phyloP scores from a whole-genome alignment of 208 protist species.

The Wallacemonas sp. region DNA sequence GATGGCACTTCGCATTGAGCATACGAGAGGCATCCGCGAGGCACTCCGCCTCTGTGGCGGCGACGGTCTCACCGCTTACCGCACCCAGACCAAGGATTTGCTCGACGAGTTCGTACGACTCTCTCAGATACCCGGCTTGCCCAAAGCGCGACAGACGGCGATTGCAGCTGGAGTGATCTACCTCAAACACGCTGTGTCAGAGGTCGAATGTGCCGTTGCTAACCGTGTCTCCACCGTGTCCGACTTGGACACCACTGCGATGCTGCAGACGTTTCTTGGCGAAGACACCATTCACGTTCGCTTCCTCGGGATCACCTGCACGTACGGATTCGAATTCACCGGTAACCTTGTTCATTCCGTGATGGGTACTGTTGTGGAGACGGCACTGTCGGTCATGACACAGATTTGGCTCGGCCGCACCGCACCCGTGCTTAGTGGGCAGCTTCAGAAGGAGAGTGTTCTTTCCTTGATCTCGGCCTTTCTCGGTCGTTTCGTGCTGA shows the following conservation, averaged over 20 bases:
- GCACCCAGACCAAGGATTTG: constrained; percentile 46
- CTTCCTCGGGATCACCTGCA: constrained; percentile 47
- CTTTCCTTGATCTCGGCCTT: constrained; percentile 23
- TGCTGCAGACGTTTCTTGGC: constrained; percentile 75
- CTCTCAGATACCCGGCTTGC: constrained; percentile 3
- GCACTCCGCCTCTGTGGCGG: constrained; percentile 48
- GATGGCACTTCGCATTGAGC: constrained; percentile 65
- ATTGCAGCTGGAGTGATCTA: constrained; percentile 53
- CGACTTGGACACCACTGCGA: constrained; percentile 62
- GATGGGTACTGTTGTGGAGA: constrained; percentile 39
- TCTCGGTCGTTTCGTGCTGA: constrained; percentile 60
- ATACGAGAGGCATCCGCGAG: constrained; percentile 62
- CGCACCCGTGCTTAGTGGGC: constrained; percentile 27
- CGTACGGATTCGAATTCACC: constrained; percentile 84
- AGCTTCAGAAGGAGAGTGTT: constrained; percentile 8
- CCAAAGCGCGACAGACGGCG: neutral
- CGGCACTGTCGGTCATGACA: constrained; percentile 16
- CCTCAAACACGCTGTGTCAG: constrained; percentile 44
- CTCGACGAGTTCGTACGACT: constrained; percentile 52
- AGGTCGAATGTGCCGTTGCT: constrained; percentile 46
- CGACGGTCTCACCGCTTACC: constrained; percentile 49
- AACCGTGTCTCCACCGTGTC: constrained; percentile 39
- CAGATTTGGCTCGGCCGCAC: constrained; percentile 13
- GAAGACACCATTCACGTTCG: constrained; percentile 49
- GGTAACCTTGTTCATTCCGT: constrained; percentile 52